Base-by-base conservation (phyloP, 2,329 filamentous ascomycete species). In the Dendryphion nanum region DNA sequence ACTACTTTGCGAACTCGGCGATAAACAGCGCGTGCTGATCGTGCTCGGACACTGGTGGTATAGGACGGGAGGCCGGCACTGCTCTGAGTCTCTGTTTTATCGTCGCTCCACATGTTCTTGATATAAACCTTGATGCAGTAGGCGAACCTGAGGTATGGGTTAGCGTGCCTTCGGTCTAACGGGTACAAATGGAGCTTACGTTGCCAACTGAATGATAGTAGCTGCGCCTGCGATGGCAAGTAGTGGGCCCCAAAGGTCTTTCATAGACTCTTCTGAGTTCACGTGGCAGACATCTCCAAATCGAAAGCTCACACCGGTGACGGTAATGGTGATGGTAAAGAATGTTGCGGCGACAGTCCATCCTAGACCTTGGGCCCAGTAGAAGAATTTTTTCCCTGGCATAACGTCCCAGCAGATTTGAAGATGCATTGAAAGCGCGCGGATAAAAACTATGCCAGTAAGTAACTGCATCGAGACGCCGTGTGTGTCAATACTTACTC, bases 341-440 rank as follows among this genome's bases (percentile, higher is more conserved):
- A 88, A 86, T 15, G 89, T 68, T 17, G 83, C 75, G 2, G 90
- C 89, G 31, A 97, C 76, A 14, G 85, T 86, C 86, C 91, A 96
- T 45, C 93, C 93, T 6, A 83, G 71, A 13, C 78, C 76, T 57
- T 95, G 82, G 3, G 91, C 83, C 48, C 80, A 78, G 73, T 88
- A 89, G 81, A 96, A 96, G 67, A 96, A 97, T 55, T 78, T 86
- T 30, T 82, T 79, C 26, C 93, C 93, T 4, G 95, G 86, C 6
- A 91, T 82, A 21, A 94, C 77, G 64, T 97, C 89, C 93, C 93
- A 98, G 73, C 90, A 96, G 48, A 98, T 96, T 66, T 97, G 93
- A 18, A 98, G 81, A 66, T 98, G 93, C 54, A 98, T 83, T 4
- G 89, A 95, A 21, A 97, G 70, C 0, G 91, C 86, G 47, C 93